Conservation (phyloP, 2,329 filamentous ascomycete genomes). For the Triangularia verruculosa region DNA sequence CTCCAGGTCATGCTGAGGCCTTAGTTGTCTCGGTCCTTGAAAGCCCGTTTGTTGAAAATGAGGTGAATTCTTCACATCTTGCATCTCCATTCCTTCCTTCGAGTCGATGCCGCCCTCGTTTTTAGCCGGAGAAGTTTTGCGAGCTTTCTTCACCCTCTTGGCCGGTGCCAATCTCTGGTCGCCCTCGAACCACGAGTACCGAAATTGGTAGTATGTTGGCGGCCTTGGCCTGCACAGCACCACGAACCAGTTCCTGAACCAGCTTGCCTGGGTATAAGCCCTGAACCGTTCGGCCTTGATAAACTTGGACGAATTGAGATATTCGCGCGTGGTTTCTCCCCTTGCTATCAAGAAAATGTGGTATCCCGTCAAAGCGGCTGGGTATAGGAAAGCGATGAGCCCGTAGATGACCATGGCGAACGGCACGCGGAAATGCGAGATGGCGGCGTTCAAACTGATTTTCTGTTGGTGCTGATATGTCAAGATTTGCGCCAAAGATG, state of each 20-base stretch:
- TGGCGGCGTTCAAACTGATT: slow-evolving; percentile 65
- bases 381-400: slow-evolving; percentile 72
- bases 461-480: slow-evolving; percentile 63
- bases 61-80: slow-evolving; percentile 51
- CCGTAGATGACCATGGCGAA: slow-evolving; percentile 89
- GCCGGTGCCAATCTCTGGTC: slow-evolving; percentile 69
- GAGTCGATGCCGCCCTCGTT: slow-evolving; percentile 43
- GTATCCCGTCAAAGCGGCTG: slow-evolving; percentile 78
- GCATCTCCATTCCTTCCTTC: slow-evolving; percentile 67
- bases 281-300: slow-evolving; percentile 85
- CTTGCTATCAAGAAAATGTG: slow-evolving; percentile 87
- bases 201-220: slow-evolving; percentile 88
- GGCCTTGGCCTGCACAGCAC: slow-evolving; percentile 81
- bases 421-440: slow-evolving; percentile 69
- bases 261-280: slow-evolving; percentile 77
- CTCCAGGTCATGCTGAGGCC: slow-evolving; percentile 17
- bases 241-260: slow-evolving; percentile 73
- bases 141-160: slow-evolving; percentile 34
- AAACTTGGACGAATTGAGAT: slow-evolving; percentile 95
- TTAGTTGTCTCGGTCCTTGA: slow-evolving; percentile 51
- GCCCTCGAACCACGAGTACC: slow-evolving; percentile 69
- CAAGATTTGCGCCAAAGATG: slow-evolving; percentile 77
- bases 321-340: slow-evolving; percentile 93
- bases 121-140: slow-evolving; percentile 36
- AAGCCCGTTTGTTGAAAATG: slow-evolving; percentile 38